phyloP scores from a whole-genome alignment of 371 early-diverging fungal genomes.

The Rozella allomycis region DNA sequence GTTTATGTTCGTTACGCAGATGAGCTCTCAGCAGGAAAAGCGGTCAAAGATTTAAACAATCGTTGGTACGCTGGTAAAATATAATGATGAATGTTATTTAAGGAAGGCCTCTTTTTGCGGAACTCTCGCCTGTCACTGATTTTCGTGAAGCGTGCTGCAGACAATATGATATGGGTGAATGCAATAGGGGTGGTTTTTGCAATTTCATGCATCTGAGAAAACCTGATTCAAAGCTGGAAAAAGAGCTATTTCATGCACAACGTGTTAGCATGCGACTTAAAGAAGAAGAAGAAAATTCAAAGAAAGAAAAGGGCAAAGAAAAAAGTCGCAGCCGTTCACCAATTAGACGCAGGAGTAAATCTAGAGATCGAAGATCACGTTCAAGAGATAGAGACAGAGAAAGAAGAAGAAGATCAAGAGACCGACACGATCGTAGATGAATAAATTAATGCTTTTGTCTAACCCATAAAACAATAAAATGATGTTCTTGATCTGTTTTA shows the following conservation, averaged over 20 bases:
- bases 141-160: slow-evolving; percentile 89
- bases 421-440: too few relatives aligned
- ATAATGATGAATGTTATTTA: not conserved
- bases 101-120: slow-evolving; percentile 80
- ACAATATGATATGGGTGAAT: slow-evolving; percentile 80
- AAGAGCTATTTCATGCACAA: slow-evolving; percentile 4
- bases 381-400: too few relatives aligned
- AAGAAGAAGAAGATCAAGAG: too few relatives aligned
- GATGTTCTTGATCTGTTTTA: too few relatives aligned
- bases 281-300: too few relatives aligned
- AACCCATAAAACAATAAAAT: too few relatives aligned
- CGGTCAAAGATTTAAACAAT: slow-evolving; percentile 68
- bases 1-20: slow-evolving; percentile 79
- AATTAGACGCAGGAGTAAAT: too few relatives aligned
- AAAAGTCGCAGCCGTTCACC: too few relatives aligned
- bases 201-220: slow-evolving; percentile 94
- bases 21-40: slow-evolving; percentile 81
- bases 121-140: slow-evolving; percentile 86
- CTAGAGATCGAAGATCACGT: too few relatives aligned
- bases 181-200: slow-evolving; percentile 89
- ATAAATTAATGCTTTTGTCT: too few relatives aligned
- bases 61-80: slow-evolving; percentile 70
- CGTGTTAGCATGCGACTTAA: too few relatives aligned
- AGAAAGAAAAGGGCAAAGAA: too few relatives aligned
- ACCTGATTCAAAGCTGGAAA: slow-evolving; percentile 2